A percentile compares a stretch with the other conserved stretches of the same genome.
phyloP scores from a whole-genome alignment of 371 early-diverging fungal species.

The Rhizopus sp. region DNA sequence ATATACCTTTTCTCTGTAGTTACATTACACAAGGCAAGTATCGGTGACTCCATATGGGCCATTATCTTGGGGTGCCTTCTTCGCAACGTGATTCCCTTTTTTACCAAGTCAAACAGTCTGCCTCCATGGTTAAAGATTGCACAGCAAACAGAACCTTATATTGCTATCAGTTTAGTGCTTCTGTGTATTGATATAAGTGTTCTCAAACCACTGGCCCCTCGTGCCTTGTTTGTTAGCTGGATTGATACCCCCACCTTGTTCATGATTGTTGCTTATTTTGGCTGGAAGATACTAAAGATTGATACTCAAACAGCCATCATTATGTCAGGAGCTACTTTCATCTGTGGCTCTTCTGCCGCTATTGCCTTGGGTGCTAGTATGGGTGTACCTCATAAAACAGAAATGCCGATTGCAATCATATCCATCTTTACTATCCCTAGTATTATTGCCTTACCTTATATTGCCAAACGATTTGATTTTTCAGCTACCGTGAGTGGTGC shows the following conservation, averaged over 20 bases:
- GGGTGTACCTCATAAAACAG: constrained; percentile 57
- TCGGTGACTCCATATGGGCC: constrained; percentile 68
- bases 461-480: constrained; percentile 49
- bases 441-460: constrained; percentile 65
- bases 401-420: constrained; percentile 66
- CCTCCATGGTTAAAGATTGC: constrained; percentile 60
- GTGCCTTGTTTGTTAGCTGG: constrained; percentile 67
- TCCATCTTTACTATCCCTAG: constrained; percentile 68
- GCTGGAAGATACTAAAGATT: constrained; percentile 53
- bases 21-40: constrained; percentile 46
- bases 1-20: constrained; percentile 13
- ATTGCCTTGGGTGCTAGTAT: constrained; percentile 62
- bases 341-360: constrained; percentile 68
- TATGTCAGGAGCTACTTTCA: constrained; percentile 65
- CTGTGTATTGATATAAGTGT: constrained; percentile 62
- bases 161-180: constrained; percentile 61
- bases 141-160: constrained; percentile 63
- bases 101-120: constrained; percentile 39
- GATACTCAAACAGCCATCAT: constrained; percentile 63
- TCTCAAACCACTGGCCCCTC: constrained; percentile 56
- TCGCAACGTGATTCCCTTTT: constrained; percentile 46
- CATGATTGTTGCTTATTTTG: constrained; percentile 55
- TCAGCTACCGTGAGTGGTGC: constrained; percentile 57
- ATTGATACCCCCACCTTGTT: constrained; percentile 61
- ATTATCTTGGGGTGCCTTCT: constrained; percentile 57